Percentiles rank a stretch among this genome's conserved stretches.
Conservation (phyloP, 169 alveolate species). For the Eimeria acervulina region DNA sequence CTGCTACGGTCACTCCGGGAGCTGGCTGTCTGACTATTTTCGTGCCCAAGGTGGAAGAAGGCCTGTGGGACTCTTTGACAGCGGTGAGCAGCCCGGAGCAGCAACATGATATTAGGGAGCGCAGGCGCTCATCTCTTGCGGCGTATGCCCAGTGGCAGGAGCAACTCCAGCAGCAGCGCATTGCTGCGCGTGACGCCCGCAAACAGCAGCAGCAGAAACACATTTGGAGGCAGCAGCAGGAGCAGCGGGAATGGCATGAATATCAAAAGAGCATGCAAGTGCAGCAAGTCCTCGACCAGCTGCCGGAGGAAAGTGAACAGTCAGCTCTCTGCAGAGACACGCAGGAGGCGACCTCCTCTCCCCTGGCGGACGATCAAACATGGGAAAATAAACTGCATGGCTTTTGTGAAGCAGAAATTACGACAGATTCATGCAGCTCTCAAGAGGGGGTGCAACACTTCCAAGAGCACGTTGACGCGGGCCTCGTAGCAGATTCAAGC, state of each 20-base stretch:
- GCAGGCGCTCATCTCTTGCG: constrained; percentile 23
- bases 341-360: background rate
- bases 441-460: background rate
- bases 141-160: constrained; percentile 71
- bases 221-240: constrained; percentile 59
- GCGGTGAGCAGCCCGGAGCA: constrained; percentile 48
- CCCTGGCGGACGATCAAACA: background rate
- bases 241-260: constrained; percentile 72
- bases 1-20: constrained; percentile 51
- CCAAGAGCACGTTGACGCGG: background rate
- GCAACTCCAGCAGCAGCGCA: constrained; percentile 42
- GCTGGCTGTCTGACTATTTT: constrained; percentile 34
- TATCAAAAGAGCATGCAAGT: constrained; percentile 39
- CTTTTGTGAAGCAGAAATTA: background rate
- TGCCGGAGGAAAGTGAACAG: background rate
- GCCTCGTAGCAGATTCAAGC: background rate
- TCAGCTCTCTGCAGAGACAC: background rate
- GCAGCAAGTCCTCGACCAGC: constrained; percentile 56
- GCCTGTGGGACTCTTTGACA: constrained; percentile 48
- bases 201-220: constrained; percentile 59
- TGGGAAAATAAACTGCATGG: background rate
- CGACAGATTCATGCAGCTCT: background rate
- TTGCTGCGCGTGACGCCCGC: constrained; percentile 48
- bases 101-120: constrained; percentile 46
- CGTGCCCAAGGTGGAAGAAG: constrained; percentile 51